These are phyloP conservation scores for Thelonectria olida DNA, from an alignment of 2,329 filamentous ascomycete species.

Conservation along the genomic window DNA sequence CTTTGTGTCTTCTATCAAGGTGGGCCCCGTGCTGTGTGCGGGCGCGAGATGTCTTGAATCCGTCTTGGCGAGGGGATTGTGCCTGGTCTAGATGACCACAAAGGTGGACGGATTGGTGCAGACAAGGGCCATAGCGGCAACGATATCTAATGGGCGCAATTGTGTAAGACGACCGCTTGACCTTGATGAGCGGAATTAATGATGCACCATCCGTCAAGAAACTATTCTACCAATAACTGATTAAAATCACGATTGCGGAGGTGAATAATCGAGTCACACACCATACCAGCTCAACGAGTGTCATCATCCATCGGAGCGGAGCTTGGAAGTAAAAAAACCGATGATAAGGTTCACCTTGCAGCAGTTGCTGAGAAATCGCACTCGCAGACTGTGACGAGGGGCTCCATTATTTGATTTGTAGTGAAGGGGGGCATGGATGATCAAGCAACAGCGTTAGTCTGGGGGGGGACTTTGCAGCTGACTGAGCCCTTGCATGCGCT, in stretches of 20 bases:
- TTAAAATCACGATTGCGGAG: slow-evolving; percentile 1
- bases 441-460: slow-evolving; percentile 3
- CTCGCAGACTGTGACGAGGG: too few species aligned
- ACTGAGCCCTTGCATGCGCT: slow-evolving; percentile 4
- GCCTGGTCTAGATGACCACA: slow-evolving; percentile 5
- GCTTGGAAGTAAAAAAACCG: neutral
- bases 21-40: slow-evolving; percentile 14
- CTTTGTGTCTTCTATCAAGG: slow-evolving; percentile 5
- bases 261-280: slow-evolving; percentile 3
- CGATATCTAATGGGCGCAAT: too few species aligned
- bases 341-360: slow-evolving; percentile 12
- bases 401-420: slow-evolving; percentile 15
- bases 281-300: neutral
- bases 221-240: neutral
- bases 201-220: too few species aligned
- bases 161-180: too few species aligned
- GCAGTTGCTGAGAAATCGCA: slow-evolving; percentile 25
- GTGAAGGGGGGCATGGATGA: slow-evolving; percentile 13
- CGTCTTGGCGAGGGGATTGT: slow-evolving; percentile 2
- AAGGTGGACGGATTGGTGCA: neutral
- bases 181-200: too few species aligned
- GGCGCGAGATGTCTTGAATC: slow-evolving; percentile 16
- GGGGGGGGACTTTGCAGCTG: neutral
- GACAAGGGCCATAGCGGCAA: too few species aligned
- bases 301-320: slow-evolving; percentile 7